Evolutionary conservation across 495 filamentous ascomycete species (phyloP).

Genomic region (Darksidea phi): DNA sequence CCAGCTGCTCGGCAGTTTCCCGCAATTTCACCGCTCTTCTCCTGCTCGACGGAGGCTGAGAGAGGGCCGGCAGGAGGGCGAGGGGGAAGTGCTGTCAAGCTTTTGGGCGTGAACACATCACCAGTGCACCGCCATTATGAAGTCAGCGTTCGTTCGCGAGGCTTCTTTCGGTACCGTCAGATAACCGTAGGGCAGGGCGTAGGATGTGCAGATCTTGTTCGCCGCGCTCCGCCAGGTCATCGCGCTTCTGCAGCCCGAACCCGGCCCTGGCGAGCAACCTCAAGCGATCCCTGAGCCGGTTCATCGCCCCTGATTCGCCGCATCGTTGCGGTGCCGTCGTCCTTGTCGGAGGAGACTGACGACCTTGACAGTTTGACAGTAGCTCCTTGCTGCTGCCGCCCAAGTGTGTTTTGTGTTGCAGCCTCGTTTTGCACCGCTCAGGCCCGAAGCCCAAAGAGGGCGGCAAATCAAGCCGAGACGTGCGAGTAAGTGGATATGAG

Average conservation of each 20-base stretch:
- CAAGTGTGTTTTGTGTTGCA: constrained; percentile 7
- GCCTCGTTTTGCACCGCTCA: constrained; percentile 9
- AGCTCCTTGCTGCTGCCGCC: constrained; percentile 5
- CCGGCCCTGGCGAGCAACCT: constrained; percentile 16
- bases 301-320: constrained; percentile 36
- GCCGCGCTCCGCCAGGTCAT: constrained; percentile 36
- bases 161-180: constrained; percentile 37
- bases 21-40: constrained; percentile 28
- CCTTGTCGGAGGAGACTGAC: constrained; percentile 13
- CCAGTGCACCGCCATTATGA: constrained; percentile 36
- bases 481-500: constrained; percentile 17
- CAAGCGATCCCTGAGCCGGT: constrained; percentile 34
- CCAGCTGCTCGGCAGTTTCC: constrained; percentile 28
- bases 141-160: constrained; percentile 32
- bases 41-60: constrained; percentile 1
- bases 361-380: constrained; percentile 6
- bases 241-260: constrained; percentile 28
- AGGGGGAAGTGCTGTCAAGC: constrained; percentile 24
- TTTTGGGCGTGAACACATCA: constrained; percentile 38
- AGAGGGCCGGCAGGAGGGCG: background rate
- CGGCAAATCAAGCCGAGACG: constrained; percentile 23
- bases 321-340: constrained; percentile 10
- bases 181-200: constrained; percentile 35
- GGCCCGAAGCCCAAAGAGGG: background rate
- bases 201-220: constrained; percentile 39